Base-by-base conservation (phyloP, 768 basidiomycete genomes). In the Mycena alexandri region DNA sequence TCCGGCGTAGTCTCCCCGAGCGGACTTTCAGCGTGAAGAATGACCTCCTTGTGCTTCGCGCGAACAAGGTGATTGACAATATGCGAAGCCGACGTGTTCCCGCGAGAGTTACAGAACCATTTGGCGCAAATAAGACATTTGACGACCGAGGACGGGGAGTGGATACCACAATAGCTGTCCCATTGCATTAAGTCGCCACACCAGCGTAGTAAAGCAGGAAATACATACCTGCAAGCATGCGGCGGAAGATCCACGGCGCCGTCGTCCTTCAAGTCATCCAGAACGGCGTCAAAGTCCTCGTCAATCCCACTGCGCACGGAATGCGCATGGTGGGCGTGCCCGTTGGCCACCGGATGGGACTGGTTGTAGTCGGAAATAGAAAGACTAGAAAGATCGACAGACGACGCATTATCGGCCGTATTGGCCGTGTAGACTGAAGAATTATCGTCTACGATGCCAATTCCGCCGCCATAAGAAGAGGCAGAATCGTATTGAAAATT, bases 61-160 rank as follows among this genome's bases (percentile, higher is more conserved):
- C 97, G 95, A 54, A 99, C 98, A 65, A 99, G 88, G 81, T 99
- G 98, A 79, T 98, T 98, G 71, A 99, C 97, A 73, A 99, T 99
- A 77, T 99, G 98, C 1, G 97, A 99, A 2, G 96, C 96, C 2
- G 96, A 98, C 6, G 96, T 98, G 75, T 98, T 98, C 63, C 96
- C 96, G 36, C 98, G 89, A 13, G 97, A 97, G 78, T 99, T 99
- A 84, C 98, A 99, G 79, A 99, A 99, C 95, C 95, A 97, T 77
- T 96, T 96, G 21, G 90, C 87, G 75, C 95, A 97, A 54, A 96
- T 76, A 54, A 96, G 86, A 73, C 95, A 97, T 80, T 97, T 98
- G 68, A 99, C 98, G 25, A 99, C 98, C 41, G 94, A 96, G 8
- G 96, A 93, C 8, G 98, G 96, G 52, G 94, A 95, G 80, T 99